Evolutionary conservation across 495 filamentous ascomycete genomes (phyloP).

Genomic region (Margaritispora aquatica): DNA sequence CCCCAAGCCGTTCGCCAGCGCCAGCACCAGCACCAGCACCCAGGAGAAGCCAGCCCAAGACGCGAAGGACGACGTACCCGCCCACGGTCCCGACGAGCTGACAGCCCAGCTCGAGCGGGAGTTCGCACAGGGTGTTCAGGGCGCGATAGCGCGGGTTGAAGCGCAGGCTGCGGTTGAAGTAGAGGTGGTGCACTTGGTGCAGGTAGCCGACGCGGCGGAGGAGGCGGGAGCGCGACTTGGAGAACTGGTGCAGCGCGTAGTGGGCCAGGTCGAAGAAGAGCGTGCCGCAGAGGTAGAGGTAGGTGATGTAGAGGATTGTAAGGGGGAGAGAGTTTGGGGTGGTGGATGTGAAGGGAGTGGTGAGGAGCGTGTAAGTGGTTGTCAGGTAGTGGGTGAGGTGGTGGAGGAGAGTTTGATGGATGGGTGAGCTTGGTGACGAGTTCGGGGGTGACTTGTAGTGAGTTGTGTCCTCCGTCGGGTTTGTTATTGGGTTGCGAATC

Average conservation of each 20-base stretch:
- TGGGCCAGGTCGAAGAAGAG: constrained; percentile 11
- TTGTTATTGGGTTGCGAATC: not conserved
- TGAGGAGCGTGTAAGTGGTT: not conserved
- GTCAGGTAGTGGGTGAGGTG: not conserved
- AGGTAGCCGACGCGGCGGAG: constrained; percentile 11
- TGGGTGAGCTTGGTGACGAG: not conserved
- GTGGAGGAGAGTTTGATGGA: not conserved
- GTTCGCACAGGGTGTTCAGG: constrained; percentile 1
- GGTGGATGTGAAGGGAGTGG: no score
- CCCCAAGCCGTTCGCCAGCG: no score
- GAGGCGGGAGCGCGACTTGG: constrained; percentile 2
- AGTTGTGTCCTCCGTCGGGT: not conserved
- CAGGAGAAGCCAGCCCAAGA: no score
- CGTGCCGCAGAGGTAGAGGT: not conserved
- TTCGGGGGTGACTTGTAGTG: no score
- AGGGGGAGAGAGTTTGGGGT: no score
- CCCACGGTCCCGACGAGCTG: constrained; percentile 10
- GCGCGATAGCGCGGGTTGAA: constrained; percentile 11
- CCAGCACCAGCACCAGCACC: constrained; percentile 2
- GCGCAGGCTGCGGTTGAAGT: constrained; percentile 14
- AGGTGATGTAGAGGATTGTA: not conserved
- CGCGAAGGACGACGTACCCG: constrained; percentile 1
- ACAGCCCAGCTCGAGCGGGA: constrained; percentile 11
- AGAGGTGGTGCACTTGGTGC: constrained; percentile 13
- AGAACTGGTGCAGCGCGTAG: constrained; percentile 8